Percentiles rank a stretch among this genome's conserved stretches.
Evolutionary conservation across 257 asterid genomes (phyloP).

Genomic region (Nyctanthes arbortristis): DNA sequence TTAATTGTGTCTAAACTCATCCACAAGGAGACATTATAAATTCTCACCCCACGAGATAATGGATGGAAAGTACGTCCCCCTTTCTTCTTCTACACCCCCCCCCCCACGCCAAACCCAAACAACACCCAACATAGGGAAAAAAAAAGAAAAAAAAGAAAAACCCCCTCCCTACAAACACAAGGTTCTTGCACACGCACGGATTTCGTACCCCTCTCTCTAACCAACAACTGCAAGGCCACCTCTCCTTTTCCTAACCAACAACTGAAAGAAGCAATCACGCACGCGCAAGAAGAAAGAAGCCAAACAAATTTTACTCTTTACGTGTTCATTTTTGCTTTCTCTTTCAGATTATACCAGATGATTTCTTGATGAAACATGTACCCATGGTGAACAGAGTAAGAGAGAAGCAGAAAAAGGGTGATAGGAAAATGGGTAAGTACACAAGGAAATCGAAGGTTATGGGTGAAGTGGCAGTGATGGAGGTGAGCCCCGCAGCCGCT

Average conservation of each 20-base stretch:
- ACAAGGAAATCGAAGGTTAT: conserved; percentile 30
- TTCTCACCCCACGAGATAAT: not conserved
- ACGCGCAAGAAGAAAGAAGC: not conserved
- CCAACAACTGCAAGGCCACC: conserved; percentile 29
- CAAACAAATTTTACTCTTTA: not conserved
- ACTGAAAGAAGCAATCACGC: conserved; percentile 8
- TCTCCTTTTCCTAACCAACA: conserved; percentile 23
- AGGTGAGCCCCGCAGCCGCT: conserved; percentile 9
- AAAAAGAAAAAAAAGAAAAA: too few species aligned
- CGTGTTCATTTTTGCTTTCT: not conserved
- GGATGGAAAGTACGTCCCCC: not conserved
- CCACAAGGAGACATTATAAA: too few species aligned
- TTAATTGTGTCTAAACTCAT: too few species aligned
- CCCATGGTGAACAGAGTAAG: conserved; percentile 3
- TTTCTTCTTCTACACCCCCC: not conserved
- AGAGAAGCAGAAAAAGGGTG: not conserved
- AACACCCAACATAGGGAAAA: too few species aligned
- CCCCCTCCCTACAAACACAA: not conserved
- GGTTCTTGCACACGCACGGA: conserved; percentile 5
- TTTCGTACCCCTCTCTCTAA: conserved; percentile 11
- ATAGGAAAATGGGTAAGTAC: conserved; percentile 31
- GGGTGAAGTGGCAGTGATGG: conserved; percentile 27
- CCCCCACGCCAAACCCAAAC: too few species aligned
- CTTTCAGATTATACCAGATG: not conserved
- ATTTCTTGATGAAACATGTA: not conserved